Conservation (phyloP, 1,284 basidiomycete species). For the Moniliophthora roreri region DNA sequence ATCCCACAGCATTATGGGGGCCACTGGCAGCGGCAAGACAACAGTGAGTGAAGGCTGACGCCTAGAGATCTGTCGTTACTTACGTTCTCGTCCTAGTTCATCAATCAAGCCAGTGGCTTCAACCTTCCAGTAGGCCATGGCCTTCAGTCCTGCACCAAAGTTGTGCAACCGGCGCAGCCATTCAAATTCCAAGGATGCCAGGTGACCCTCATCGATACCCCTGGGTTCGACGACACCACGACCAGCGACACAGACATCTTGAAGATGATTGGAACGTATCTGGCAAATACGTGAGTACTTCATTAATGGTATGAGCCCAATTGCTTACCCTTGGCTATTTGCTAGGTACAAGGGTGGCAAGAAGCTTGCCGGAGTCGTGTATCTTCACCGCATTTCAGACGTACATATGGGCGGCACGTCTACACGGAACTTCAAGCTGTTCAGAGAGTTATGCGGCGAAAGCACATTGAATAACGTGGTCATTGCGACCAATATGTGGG, state of each 20-base stretch:
- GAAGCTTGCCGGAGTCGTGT: slow-evolving; percentile 41
- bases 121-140: slow-evolving; percentile 26
- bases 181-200: slow-evolving; percentile 27
- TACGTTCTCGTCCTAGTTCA: slow-evolving; percentile 27
- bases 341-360: slow-evolving; percentile 37
- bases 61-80: neutral
- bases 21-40: slow-evolving; percentile 45
- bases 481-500: slow-evolving; percentile 47
- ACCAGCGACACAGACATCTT: slow-evolving; percentile 31
- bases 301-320: neutral
- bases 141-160: slow-evolving; percentile 31
- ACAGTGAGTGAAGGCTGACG: slow-evolving; percentile 28
- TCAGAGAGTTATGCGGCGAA: slow-evolving; percentile 45
- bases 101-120: slow-evolving; percentile 33
- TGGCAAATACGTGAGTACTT: slow-evolving; percentile 20
- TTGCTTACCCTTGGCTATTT: neutral
- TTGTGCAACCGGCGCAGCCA: slow-evolving; percentile 23
- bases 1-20: slow-evolving; percentile 39
- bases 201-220: slow-evolving; percentile 32
- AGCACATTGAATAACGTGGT: slow-evolving; percentile 42
- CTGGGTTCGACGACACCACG: slow-evolving; percentile 35
- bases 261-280: slow-evolving; percentile 23
- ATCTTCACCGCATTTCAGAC: slow-evolving; percentile 49
- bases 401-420: slow-evolving; percentile 40
- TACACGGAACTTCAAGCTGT: slow-evolving; percentile 43